Conservation (phyloP, 228 moss, liverwort and hornwort species). For the Sphagnum fallax region DNA sequence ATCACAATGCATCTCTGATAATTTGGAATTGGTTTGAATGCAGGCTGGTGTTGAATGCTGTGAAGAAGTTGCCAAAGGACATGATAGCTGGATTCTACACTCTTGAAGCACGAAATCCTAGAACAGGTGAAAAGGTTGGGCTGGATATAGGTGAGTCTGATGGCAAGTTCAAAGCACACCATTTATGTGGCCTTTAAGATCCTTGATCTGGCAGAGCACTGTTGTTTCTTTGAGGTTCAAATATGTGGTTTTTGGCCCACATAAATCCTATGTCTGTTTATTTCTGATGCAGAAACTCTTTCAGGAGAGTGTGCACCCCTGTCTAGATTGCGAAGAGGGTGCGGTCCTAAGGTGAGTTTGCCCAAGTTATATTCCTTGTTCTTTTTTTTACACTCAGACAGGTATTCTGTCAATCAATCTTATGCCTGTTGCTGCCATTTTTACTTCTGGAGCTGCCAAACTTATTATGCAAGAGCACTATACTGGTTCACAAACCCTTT, state of each 20-base stretch:
- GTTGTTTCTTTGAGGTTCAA: too few species aligned
- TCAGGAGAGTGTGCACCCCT: conserved; percentile 69
- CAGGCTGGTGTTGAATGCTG: conserved; percentile 68
- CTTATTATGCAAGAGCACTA: too few species aligned
- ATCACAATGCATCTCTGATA: too few species aligned
- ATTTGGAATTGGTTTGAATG: background rate
- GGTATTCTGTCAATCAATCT: too few species aligned
- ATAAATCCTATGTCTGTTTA: background rate
- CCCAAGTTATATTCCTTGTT: background rate
- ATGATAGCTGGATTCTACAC: conserved; percentile 73
- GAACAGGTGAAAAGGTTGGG: conserved; percentile 81
- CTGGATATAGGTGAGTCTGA: conserved; percentile 46
- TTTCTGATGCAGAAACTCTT: conserved; percentile 42
- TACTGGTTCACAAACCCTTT: too few species aligned
- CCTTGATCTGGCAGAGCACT: too few species aligned
- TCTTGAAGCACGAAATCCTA: conserved; percentile 71
- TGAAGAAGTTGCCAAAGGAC: conserved; percentile 68
- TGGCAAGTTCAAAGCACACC: too few species aligned
- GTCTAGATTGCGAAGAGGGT: conserved; percentile 69
- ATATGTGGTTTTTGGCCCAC: too few species aligned
- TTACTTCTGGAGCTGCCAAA: too few species aligned
- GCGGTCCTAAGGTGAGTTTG: conserved; percentile 59
- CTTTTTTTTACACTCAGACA: background rate
- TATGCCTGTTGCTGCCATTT: too few species aligned
- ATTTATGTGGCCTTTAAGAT: too few species aligned